Base-by-base conservation (phyloP, 106 monocot genomes). In the Posidonia australis region DNA sequence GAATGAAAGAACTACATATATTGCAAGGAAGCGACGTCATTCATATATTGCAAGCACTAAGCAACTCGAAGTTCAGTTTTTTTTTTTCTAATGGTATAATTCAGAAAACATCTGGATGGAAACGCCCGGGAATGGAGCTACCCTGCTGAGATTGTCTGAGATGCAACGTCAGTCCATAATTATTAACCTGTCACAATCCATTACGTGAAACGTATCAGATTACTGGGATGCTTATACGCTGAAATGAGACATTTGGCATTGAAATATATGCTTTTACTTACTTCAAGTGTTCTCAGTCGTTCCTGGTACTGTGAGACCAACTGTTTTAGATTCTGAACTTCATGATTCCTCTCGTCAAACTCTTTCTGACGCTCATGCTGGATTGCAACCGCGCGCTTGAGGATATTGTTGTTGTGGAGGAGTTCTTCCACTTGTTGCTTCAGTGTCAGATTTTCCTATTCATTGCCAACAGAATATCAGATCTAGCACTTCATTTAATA, bases 361-460 rank as follows among this genome's bases (percentile, higher is more conserved):
- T 89, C 86, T 49, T 82, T 86, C 58, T 89, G 84, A 4, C 79
- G 81, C 44, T 89, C 84, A 46, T 89, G 93, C 64, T 86, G 93
- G 44, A 89, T 94, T 51, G 80, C 77, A 13, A 94, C 84, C 2
- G 86, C 89, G 31, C 86, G 74, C 57, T 89, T 94, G 76, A 89
- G 70, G 60, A 89, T 72, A 51, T 47, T 58, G 26, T 89, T 89
- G 29, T 94, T 83, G 19, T 77, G 77, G 30, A 77, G 77, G 41
- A 94, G 67, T 4, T 5, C 62, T 58, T 81, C 82, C 13, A 86
- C 49, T 49, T 86, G 89, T 53, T 84, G 83, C 75, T 94, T 94
- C 44, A 89, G 65, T 55, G 86, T 21, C 62, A 58, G 22, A 63
- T 78, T 77, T 78, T 89, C 88, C 88, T 94, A 59, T n/a, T n/a